Percentiles rank a stretch among this genome's conserved stretches.
phyloP scores from a whole-genome alignment of 345 rosid genomes.

The Corchorus olitorius region DNA sequence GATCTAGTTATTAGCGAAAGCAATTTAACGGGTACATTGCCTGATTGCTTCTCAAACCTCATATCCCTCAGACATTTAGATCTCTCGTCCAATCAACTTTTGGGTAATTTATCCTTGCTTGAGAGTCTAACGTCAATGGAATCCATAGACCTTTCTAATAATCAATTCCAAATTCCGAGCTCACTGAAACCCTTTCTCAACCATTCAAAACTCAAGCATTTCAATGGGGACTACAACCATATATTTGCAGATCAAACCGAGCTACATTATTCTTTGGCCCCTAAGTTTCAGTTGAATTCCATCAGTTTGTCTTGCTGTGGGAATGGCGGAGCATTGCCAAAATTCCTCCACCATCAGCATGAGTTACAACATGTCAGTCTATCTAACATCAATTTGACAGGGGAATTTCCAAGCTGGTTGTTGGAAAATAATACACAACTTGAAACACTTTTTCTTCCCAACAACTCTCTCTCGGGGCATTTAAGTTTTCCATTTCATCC shows the following conservation, averaged over 20 bases:
- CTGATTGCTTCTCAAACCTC: not conserved
- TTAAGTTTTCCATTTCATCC: constrained; percentile 11
- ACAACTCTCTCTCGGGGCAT: constrained; percentile 1
- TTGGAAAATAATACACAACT: not conserved
- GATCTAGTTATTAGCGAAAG: constrained; percentile 8
- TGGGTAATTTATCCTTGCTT: constrained; percentile 20
- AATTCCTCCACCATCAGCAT: constrained; percentile 20
- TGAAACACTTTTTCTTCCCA: not conserved
- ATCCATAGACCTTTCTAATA: constrained; percentile 14
- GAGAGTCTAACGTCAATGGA: not conserved
- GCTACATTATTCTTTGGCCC: not conserved
- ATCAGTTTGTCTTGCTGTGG: not conserved
- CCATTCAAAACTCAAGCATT: constrained; percentile 21
- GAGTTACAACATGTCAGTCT: not conserved
- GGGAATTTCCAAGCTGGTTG: constrained; percentile 35
- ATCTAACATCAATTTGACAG: not conserved
- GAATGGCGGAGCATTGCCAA: constrained; percentile 13
- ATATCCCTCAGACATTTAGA: not conserved
- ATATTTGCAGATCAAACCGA: not conserved
- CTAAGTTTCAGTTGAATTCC: not conserved
- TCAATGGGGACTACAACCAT: not conserved
- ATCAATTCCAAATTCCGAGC: constrained; percentile 1
- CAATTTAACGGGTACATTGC: constrained; percentile 8
- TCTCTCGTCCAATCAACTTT: not conserved
- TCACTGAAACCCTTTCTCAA: constrained; percentile 14